Conservation (phyloP, 2,329 filamentous ascomycete genomes). For the Thelonectria rubi region DNA sequence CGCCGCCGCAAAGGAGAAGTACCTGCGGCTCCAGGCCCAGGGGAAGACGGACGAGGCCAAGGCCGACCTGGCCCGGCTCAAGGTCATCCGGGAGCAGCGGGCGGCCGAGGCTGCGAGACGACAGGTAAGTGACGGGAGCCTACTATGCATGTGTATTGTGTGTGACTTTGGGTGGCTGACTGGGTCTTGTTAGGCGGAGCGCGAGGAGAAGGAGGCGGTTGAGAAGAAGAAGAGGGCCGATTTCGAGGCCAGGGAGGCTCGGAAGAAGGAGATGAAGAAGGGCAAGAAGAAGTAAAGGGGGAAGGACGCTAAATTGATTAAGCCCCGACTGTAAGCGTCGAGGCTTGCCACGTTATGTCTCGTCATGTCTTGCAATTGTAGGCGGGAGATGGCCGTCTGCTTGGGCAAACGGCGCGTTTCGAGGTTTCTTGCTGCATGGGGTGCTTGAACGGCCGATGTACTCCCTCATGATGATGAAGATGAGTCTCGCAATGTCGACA, state of each 20-base stretch:
- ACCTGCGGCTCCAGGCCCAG: constrained; percentile 89
- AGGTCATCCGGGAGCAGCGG: constrained; percentile 83
- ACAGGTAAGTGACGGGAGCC: constrained; percentile 63
- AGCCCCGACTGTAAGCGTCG: neutral
- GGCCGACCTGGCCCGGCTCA: constrained; percentile 85
- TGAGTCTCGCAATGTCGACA: constrained; percentile 1
- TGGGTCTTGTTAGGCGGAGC: constrained; percentile 58
- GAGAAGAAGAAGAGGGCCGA: constrained; percentile 60
- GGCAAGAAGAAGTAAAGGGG: constrained; percentile 56
- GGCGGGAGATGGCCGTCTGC: constrained; percentile 2
- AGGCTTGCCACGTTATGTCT: neutral
- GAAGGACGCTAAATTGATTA: neutral
- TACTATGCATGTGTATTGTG: neutral
- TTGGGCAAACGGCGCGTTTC: neutral
- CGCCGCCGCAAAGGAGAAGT: constrained; percentile 86
- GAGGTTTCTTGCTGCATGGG: neutral
- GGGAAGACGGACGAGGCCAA: constrained; percentile 97
- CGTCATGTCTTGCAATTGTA: constrained; percentile 9
- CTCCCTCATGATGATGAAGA: constrained; percentile 13
- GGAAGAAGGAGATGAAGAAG: constrained; percentile 64
- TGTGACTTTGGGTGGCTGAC: constrained; percentile 36
- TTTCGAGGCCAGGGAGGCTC: constrained; percentile 63
- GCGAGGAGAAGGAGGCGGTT: constrained; percentile 63
- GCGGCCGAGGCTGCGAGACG: constrained; percentile 85
- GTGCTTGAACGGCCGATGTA: neutral